These are phyloP conservation scores for Paraphaeosphaeria minitans DNA, from an alignment of 2,329 filamentous ascomycete genomes.

Conservation along the genomic window DNA sequence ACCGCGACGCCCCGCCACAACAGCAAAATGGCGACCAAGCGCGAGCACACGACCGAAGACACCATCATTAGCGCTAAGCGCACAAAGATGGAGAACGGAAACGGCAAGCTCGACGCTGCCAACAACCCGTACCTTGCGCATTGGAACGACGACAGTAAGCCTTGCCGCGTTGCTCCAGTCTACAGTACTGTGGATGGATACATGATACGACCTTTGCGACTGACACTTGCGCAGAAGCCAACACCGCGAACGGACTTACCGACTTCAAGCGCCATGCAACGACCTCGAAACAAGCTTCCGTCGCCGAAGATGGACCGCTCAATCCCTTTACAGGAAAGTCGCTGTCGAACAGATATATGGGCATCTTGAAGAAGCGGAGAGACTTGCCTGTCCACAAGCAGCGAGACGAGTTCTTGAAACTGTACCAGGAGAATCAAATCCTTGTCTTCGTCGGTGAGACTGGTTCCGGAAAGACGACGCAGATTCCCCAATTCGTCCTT, in stretches of 20 bases:
- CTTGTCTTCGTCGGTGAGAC: slow-evolving; percentile 99
- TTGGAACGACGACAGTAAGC: slow-evolving; percentile 66
- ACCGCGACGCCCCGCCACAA: slow-evolving; percentile 8
- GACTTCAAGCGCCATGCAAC: slow-evolving; percentile 78
- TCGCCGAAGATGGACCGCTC: slow-evolving; percentile 76
- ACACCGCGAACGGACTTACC: slow-evolving; percentile 54
- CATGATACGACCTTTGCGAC: neutral
- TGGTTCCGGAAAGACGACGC: slow-evolving; percentile 98
- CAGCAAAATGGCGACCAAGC: slow-evolving; percentile 60
- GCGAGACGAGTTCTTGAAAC: slow-evolving; percentile 88
- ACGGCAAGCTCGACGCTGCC: slow-evolving; percentile 55
- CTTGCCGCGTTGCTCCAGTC: neutral
- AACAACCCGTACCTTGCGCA: slow-evolving; percentile 92
- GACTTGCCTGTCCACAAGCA: slow-evolving; percentile 92
- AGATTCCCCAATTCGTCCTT: slow-evolving; percentile 97
- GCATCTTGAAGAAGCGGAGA: slow-evolving; percentile 81
- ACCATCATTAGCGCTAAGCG: slow-evolving; percentile 59
- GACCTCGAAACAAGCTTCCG: slow-evolving; percentile 73
- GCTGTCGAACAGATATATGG: slow-evolving; percentile 85
- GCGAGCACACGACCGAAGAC: slow-evolving; percentile 55
- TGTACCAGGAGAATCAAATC: slow-evolving; percentile 94
- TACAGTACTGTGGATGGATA: neutral
- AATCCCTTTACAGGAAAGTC: slow-evolving; percentile 84
- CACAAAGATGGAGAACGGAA: slow-evolving; percentile 47
- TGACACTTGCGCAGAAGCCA: slow-evolving; percentile 18